Evolutionary conservation across 2,329 filamentous ascomycete species (phyloP).

Genomic region (Drechmeria coniospora): DNA sequence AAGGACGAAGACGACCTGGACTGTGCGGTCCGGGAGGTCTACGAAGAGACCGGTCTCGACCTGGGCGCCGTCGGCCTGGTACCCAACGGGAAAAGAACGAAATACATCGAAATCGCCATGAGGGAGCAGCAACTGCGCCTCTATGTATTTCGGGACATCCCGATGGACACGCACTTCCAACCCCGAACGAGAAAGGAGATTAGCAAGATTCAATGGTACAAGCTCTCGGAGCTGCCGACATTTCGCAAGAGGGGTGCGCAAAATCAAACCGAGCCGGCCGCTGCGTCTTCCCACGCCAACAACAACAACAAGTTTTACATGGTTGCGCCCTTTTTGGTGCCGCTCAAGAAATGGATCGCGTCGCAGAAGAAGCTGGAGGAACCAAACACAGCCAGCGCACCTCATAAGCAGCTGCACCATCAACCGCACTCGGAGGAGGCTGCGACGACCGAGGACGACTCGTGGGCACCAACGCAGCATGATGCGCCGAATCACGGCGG

Average conservation of each 20-base stretch:
- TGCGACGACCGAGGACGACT: slow-evolving; percentile 48
- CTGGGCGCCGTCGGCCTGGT: slow-evolving; percentile 62
- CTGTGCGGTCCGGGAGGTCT: slow-evolving; percentile 86
- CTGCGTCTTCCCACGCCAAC: too few relatives aligned
- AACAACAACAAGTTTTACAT: slow-evolving; percentile 96
- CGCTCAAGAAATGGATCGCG: slow-evolving; percentile 80
- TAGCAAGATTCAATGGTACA: slow-evolving; percentile 93
- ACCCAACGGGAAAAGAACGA: slow-evolving; percentile 53
- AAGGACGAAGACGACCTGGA: slow-evolving; percentile 89
- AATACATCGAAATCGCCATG: slow-evolving; percentile 80
- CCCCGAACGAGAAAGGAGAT: slow-evolving; percentile 93
- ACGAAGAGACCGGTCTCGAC: slow-evolving; percentile 91
- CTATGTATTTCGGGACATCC: slow-evolving; percentile 81
- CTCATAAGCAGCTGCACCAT: slow-evolving; percentile 25
- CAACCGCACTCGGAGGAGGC: slow-evolving; percentile 33
- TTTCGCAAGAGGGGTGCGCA: slow-evolving; percentile 54
- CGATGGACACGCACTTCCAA: slow-evolving; percentile 75
- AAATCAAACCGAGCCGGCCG: slow-evolving; percentile 33
- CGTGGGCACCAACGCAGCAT: slow-evolving; percentile 24
- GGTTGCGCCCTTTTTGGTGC: slow-evolving; percentile 83
- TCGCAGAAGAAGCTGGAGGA: slow-evolving; percentile 63
- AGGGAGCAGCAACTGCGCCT: slow-evolving; percentile 83
- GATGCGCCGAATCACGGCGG: slow-evolving; percentile 16
- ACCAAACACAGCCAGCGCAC: slow-evolving; percentile 24
- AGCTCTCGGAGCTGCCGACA: slow-evolving; percentile 71